Conservation (phyloP, 2,329 filamentous ascomycete species). For the Aspergillus brasiliensis region DNA sequence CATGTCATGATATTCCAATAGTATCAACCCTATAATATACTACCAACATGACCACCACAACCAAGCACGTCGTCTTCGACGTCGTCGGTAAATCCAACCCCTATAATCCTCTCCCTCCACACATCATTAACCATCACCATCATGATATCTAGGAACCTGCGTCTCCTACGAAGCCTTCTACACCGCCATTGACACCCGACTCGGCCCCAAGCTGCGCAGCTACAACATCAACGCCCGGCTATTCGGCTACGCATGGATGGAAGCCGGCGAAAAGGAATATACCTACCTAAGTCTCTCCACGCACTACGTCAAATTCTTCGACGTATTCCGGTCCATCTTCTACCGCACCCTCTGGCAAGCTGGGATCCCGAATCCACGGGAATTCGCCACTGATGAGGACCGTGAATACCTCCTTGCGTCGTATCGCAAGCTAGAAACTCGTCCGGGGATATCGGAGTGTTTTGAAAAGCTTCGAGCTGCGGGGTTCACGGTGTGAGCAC, state of each 20-base stretch:
- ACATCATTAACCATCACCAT: neutral
- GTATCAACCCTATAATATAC: neutral
- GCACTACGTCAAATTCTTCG: neutral
- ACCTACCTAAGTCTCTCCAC: neutral
- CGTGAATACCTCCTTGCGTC: neutral
- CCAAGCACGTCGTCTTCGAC: neutral
- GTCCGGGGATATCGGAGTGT: neutral
- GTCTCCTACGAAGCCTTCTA: neutral
- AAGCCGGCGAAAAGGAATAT: neutral
- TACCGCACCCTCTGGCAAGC: neutral
- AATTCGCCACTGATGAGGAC: neutral
- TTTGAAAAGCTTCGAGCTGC: neutral
- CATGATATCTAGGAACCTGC: neutral
- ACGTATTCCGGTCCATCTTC: neutral
- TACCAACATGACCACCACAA: neutral
- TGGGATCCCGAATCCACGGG: neutral
- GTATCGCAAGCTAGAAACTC: neutral
- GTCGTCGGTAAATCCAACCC: neutral
- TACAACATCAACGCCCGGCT: neutral
- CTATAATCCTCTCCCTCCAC: neutral
- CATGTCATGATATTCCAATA: too few relatives aligned
- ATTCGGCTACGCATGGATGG: neutral
- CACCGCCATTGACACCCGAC: neutral
- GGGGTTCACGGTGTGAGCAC: neutral
- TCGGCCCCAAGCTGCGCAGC: neutral